These are phyloP conservation scores for Colletotrichum incanum DNA, from an alignment of 2,329 filamentous ascomycete species.

Conservation along the genomic window DNA sequence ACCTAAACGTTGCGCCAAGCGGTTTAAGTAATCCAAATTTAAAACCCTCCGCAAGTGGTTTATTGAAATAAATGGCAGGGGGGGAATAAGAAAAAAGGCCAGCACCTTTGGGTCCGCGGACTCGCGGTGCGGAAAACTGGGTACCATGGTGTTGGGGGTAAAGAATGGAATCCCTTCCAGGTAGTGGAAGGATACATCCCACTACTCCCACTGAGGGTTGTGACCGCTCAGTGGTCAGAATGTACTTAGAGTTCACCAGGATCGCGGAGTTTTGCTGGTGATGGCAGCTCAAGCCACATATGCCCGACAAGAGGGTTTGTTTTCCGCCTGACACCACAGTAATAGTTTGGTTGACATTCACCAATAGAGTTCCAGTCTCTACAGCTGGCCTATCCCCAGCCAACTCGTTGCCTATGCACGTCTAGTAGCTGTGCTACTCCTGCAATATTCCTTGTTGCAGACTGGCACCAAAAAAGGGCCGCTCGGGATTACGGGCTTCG, in stretches of 20 bases:
- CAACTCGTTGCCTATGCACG: background rate
- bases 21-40: background rate
- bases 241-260: too few relatives aligned
- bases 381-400: background rate
- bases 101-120: background rate
- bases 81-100: background rate
- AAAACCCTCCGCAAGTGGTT: background rate
- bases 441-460: background rate
- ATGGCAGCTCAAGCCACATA: too few relatives aligned
- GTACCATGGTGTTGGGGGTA: too few relatives aligned
- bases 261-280: too few relatives aligned
- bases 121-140: background rate
- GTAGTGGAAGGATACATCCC: too few relatives aligned
- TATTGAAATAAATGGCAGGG: background rate
- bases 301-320: too few relatives aligned
- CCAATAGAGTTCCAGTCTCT: background rate
- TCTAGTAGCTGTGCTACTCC: background rate
- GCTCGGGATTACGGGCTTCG: conserved; percentile 10
- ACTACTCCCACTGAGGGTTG: too few relatives aligned
- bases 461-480: background rate
- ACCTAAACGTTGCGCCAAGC: background rate
- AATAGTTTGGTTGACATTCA: background rate
- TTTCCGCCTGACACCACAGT: too few relatives aligned
- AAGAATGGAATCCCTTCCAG: too few relatives aligned
- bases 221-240: too few relatives aligned